phyloP scores from a whole-genome alignment of 164 flowering plant species.

The Taxillus chinensis region DNA sequence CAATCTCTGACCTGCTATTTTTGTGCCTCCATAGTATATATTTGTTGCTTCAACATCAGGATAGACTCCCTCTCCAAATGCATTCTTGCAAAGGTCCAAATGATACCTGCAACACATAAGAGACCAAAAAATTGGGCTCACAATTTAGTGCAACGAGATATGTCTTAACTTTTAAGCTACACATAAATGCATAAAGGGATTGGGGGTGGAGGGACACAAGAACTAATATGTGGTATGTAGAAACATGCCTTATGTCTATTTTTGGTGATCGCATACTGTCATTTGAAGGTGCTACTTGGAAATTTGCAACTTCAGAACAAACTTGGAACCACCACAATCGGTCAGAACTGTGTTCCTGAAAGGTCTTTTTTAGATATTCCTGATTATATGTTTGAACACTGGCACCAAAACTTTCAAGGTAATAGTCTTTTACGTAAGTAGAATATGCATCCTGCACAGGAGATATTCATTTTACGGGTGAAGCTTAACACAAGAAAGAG shows the following conservation, averaged over 20 bases:
- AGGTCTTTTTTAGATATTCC: conserved; percentile 48
- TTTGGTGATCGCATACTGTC: conserved; percentile 83
- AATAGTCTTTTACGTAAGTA: conserved; percentile 63
- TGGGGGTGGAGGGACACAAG: neutral
- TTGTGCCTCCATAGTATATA: conserved; percentile 83
- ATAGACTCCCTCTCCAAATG: conserved; percentile 78
- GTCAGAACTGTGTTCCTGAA: conserved; percentile 29
- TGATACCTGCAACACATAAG: conserved; percentile 54
- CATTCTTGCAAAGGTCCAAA: conserved; percentile 88
- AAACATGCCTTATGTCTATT: conserved; percentile 53
- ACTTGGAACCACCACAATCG: conserved; percentile 99
- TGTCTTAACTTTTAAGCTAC: no score
- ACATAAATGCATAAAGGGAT: no score
- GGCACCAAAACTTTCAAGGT: conserved; percentile 36
- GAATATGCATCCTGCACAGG: conserved; percentile 74
- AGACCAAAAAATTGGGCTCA: neutral
- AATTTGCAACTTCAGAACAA: conserved; percentile 95
- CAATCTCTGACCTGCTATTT: conserved; percentile 52
- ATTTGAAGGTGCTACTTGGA: conserved; percentile 86
- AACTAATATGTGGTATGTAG: no score
- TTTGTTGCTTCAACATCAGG: conserved; percentile 84
- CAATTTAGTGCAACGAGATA: no score
- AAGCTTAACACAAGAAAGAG: no score
- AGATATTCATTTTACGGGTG: neutral
- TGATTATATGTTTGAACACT: conserved; percentile 54